phyloP scores from a whole-genome alignment of 2,329 filamentous ascomycete genomes.

The Botryosphaeria dothidea region DNA sequence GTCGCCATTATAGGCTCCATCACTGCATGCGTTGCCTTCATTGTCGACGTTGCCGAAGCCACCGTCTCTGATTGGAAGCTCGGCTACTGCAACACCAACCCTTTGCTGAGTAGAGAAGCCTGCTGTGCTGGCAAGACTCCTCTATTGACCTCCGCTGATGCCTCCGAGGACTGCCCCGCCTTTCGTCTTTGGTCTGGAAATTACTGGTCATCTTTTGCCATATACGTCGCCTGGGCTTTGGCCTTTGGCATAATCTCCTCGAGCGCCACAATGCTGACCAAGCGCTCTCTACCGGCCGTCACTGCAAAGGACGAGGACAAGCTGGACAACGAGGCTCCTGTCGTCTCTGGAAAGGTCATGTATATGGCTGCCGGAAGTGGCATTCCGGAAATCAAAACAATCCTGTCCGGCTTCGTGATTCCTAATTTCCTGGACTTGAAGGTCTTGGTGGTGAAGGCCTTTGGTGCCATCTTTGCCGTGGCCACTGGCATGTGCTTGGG shows the following conservation, averaged over 20 bases:
- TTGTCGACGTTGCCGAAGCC: conserved; percentile 57
- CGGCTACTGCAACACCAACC: conserved; percentile 54
- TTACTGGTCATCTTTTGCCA: conserved; percentile 46
- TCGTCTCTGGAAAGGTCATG: conserved; percentile 51
- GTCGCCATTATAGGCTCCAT: conserved; percentile 55
- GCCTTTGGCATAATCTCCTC: conserved; percentile 53
- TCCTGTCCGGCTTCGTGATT: conserved; percentile 62
- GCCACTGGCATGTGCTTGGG: conserved; percentile 62
- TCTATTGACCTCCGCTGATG: conserved; percentile 29
- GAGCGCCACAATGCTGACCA: conserved; percentile 53
- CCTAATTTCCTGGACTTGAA: conserved; percentile 58
- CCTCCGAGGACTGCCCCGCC: conserved; percentile 35
- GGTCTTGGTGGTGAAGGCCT: conserved; percentile 57
- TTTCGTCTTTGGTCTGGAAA: conserved; percentile 48
- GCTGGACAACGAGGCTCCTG: conserved; percentile 19
- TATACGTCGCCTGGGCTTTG: conserved; percentile 53
- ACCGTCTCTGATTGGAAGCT: conserved; percentile 59
- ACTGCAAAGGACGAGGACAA: conserved; percentile 35
- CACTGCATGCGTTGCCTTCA: conserved; percentile 57
- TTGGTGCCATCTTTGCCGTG: conserved; percentile 61
- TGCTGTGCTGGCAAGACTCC: conserved; percentile 48
- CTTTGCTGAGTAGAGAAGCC: conserved; percentile 49
- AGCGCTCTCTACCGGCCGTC: conserved; percentile 49
- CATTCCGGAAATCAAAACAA: conserved; percentile 64
- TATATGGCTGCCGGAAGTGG: conserved; percentile 62